Base-by-base conservation (phyloP, 805 yeast genomes). In the Peterozyma toletana region DNA sequence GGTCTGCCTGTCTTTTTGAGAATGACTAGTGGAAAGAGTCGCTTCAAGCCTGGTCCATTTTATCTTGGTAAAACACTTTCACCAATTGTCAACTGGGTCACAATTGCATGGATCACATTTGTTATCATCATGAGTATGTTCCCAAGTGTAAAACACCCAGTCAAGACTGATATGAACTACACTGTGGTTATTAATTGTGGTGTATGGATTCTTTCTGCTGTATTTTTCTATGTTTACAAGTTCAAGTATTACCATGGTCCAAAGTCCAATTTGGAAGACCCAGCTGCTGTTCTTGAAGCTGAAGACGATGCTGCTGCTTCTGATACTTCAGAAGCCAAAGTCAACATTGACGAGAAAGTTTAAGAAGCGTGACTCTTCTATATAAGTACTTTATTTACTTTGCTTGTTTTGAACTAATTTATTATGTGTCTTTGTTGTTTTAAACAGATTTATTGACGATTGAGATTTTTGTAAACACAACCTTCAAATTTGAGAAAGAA, bases 11-110 rank as follows among this genome's bases (percentile, higher is more conserved):
- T 67, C 10, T 59, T 69, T 41, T 57, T 69, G 40, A 59, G 69
- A 29, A 51, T 70, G 35, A 68, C 71, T 14, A 52, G 57, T 35
- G 76, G 76, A 37, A 58, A 58, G 35, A 52, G 53, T 18, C 67
- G 66, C 45, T 72, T 71, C 47, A 54, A 51, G 9, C 73, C 74
- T 3, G 77, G 77, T 1, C 60, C 62, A 11, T 70, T 71, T 48
- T 61, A 63, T 50, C 59, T 69, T 36, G 77, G 77, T 21, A 53
- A 53, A 7, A 33, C 51, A 14, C 36, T 57, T 42, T 60, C 68
- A 6, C 58, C 53, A 10, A 44, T 60, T n/a, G 56, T 68, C 29
- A 66, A 66, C 44, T 50, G 63, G 54, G 50, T 53, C 10, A 54
- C 75, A 1, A 55, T 60, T 14, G 30, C 47, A 7, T 64, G 60